These are phyloP conservation scores for Pichia cabralensis DNA, from an alignment of 805 yeast species.

Conservation along the genomic window DNA sequence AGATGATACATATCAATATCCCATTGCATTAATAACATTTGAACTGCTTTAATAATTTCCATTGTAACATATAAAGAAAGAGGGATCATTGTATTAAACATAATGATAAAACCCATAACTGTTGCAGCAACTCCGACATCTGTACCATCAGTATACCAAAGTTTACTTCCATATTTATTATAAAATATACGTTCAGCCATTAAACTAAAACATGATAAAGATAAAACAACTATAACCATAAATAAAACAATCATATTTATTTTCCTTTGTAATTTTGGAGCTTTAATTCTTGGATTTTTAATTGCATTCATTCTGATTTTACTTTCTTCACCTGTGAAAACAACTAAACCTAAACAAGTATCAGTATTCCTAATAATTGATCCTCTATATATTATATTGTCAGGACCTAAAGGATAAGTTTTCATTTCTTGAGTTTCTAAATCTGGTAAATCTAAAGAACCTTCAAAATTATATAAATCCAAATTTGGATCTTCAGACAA, in stretches of 20 bases:
- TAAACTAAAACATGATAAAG: slow-evolving; percentile 68
- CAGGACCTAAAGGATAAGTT: slow-evolving; percentile 59
- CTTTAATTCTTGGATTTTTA: slow-evolving; percentile 80
- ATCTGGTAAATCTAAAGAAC: slow-evolving; percentile 38
- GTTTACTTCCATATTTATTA: slow-evolving; percentile 30
- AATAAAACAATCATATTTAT: slow-evolving; percentile 77
- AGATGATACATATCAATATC: slow-evolving; percentile 92
- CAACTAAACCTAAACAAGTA: slow-evolving; percentile 63
- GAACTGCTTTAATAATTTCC: slow-evolving; percentile 90
- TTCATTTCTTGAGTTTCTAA: slow-evolving; percentile 21
- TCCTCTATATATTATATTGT: slow-evolving; percentile 85
- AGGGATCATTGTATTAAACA: slow-evolving; percentile 96
- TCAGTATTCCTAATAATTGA: slow-evolving; percentile 80
- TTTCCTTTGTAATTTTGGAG: slow-evolving; percentile 80
- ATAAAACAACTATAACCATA: slow-evolving; percentile 76
- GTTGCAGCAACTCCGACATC: slow-evolving; percentile 85
- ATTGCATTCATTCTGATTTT: slow-evolving; percentile 93
- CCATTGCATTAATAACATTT: slow-evolving; percentile 69
- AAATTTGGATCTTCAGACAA: slow-evolving; percentile 85
- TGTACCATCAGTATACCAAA: slow-evolving; percentile 66
- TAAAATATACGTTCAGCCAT: slow-evolving; percentile 60
- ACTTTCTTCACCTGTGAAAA: slow-evolving; percentile 93
- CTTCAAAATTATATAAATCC: slow-evolving; percentile 89
- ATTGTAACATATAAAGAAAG: slow-evolving; percentile 89
- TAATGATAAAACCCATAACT: slow-evolving; percentile 90